Evolutionary conservation across 768 basidiomycete species (phyloP).

Genomic region (Naematelia encephala): DNA sequence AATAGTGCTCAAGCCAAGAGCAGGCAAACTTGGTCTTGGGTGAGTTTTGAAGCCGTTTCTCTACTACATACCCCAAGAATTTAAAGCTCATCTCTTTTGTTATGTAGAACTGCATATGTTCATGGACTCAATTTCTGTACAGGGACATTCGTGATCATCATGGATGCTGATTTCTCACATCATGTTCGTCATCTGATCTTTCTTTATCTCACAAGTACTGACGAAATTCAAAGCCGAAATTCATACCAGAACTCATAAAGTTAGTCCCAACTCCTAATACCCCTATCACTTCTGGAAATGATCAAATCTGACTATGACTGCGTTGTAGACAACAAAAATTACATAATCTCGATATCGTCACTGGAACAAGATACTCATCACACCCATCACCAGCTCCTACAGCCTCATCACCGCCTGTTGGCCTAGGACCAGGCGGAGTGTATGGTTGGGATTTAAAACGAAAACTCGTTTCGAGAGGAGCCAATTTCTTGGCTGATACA

Average conservation of each 20-base stretch:
- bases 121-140: conserved; percentile 84
- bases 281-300: background rate
- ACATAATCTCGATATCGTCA: conserved; percentile 88
- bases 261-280: conserved; percentile 42
- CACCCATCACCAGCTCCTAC: conserved; percentile 32
- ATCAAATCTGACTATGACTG: conserved; percentile 8
- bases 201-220: background rate
- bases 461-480: conserved; percentile 80
- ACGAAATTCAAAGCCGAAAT: conserved; percentile 67
- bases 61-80: too few relatives aligned
- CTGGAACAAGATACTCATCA: conserved; percentile 77
- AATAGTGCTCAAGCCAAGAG: conserved; percentile 78
- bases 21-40: conserved; percentile 90
- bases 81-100: background rate
- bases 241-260: conserved; percentile 89
- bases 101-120: conserved; percentile 77
- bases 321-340: conserved; percentile 76
- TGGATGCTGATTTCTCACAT: conserved; percentile 96
- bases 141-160: conserved; percentile 91
- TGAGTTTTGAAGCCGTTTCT: conserved; percentile 49
- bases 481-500: conserved; percentile 84
- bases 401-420: conserved; percentile 60
- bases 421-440: conserved; percentile 68
- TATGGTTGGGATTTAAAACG: conserved; percentile 90
- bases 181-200: conserved; percentile 60